Evolutionary conservation across 192 early-diverging fungal genomes (phyloP), one percentile per base, ranked within the genome.

Genomic region (Globomyces pollinis-pini): DNA sequence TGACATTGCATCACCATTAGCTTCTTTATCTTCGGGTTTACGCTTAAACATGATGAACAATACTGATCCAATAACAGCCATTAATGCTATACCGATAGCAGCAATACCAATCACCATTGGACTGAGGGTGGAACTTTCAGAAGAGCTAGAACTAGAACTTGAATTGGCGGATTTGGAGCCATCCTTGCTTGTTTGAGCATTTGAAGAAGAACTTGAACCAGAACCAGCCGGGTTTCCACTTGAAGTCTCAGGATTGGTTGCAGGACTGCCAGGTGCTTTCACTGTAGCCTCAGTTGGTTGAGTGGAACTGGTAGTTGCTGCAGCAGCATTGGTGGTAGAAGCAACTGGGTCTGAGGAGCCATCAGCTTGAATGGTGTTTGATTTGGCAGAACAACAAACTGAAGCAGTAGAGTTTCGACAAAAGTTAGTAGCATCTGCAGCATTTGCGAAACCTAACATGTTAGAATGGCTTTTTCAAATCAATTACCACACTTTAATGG

Each of bases 1-100:
- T n/a, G n/a, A n/a, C n/a, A n/a, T n/a, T n/a, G n/a, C n/a, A n/a
- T n/a, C n/a, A n/a, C n/a, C n/a, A n/a, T n/a, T n/a, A n/a, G n/a
- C n/a, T n/a, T n/a, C n/a, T n/a, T n/a, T n/a, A n/a, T n/a, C n/a
- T n/a, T n/a, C n/a, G n/a, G n/a, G n/a, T n/a, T n/a, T n/a, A n/a
- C n/a, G n/a, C n/a, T n/a, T n/a, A n/a, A n/a, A n/a, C 38, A 39
- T 39, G 20, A 55, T 38, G 29, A 55, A 55, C 29, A 55, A 55
- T 21, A 55, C 29, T 16, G 53, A 20, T 23, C 35, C 32, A 33
- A 55, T 26, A 11, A 55, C 53, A 23, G 53, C 53, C 29, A 55
- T 55, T 31, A 55, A 55, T 12, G 53, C 53, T 28, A 55, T 11
- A 4, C 53, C 53, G 23, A 55, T 26, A 8, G 53, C 53, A 21